Percentiles rank a stretch among this genome's conserved stretches.
phyloP scores from a whole-genome alignment of 176 grass and related monocot species.

The Puya raimondii region DNA sequence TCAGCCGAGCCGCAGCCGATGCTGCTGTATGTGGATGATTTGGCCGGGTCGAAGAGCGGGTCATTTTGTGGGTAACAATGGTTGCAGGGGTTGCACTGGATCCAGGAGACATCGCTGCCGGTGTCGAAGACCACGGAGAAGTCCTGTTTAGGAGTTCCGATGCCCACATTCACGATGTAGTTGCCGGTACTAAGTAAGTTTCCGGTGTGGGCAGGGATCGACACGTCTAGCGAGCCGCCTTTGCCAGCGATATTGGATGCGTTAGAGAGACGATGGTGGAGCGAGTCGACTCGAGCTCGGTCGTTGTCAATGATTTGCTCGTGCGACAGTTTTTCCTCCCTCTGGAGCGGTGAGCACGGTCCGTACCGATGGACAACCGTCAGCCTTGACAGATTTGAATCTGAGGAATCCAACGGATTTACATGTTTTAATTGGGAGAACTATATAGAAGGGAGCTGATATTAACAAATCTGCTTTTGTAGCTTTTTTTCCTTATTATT shows the following conservation, averaged over 20 bases:
- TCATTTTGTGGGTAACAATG: conserved; percentile 67
- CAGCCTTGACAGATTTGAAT: conserved; percentile 28
- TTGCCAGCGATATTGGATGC: background rate
- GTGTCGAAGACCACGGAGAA: conserved; percentile 68
- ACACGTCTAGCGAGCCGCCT: conserved; percentile 23
- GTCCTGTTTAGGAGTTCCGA: conserved; percentile 49
- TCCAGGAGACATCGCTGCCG: conserved; percentile 82
- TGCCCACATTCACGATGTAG: conserved; percentile 59
- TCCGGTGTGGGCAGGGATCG: conserved; percentile 40
- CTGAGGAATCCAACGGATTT: background rate
- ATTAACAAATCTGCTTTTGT: too few relatives aligned
- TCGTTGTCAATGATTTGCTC: conserved; percentile 41
- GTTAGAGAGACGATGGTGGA: conserved; percentile 28
- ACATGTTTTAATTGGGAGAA: too few relatives aligned
- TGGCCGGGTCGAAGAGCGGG: conserved; percentile 65
- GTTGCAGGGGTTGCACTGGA: conserved; percentile 62
- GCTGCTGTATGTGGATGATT: conserved; percentile 44
- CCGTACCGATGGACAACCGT: conserved; percentile 51
- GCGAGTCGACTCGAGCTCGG: conserved; percentile 44
- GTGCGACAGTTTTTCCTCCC: conserved; percentile 13
- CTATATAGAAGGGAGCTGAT: background rate
- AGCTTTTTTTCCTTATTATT: too few relatives aligned
- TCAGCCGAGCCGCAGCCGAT: conserved; percentile 31
- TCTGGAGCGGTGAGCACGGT: conserved; percentile 42
- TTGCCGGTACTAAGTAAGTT: conserved; percentile 47